phyloP scores from a whole-genome alignment of 1,284 basidiomycete species.

The Melampsora americana region DNA sequence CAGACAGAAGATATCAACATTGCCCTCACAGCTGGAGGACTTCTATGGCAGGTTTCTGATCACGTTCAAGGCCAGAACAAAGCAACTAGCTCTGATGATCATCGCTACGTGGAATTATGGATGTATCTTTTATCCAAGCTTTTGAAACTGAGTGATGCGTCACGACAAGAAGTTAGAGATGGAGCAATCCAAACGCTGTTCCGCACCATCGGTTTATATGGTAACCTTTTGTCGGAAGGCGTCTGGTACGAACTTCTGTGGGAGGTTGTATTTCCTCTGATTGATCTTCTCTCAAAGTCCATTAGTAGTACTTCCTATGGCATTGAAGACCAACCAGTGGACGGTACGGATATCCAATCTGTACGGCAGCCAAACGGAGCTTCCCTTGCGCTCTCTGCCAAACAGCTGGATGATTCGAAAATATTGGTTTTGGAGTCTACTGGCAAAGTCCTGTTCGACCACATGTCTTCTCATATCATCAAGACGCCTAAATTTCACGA shows the following conservation, averaged over 20 bases:
- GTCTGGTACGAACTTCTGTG: conserved; percentile 86
- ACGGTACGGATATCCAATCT: conserved; percentile 44
- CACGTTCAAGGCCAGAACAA: conserved; percentile 67
- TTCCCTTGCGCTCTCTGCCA: conserved; percentile 47
- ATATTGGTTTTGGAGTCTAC: conserved; percentile 78
- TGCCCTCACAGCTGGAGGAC: conserved; percentile 80
- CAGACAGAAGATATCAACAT: conserved; percentile 90
- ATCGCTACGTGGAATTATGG: conserved; percentile 73
- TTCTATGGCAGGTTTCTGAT: conserved; percentile 90
- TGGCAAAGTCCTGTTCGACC: conserved; percentile 76
- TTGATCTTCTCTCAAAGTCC: conserved; percentile 65
- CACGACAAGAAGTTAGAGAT: conserved; percentile 79
- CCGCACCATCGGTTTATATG: conserved; percentile 87
- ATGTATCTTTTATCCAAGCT: conserved; percentile 83
- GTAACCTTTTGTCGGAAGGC: conserved; percentile 69
- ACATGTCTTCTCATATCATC: conserved; percentile 70
- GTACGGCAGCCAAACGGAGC: conserved; percentile 44
- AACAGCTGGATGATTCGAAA: conserved; percentile 78
- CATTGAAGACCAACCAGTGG: conserved; percentile 29
- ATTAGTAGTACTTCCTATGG: conserved; percentile 23
- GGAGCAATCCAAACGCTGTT: conserved; percentile 94
- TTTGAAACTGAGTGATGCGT: conserved; percentile 74
- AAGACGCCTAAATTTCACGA: conserved; percentile 66
- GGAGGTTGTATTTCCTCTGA: conserved; percentile 82
- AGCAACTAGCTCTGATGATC: conserved; percentile 62